Evolutionary conservation across 495 filamentous ascomycete species (phyloP).

Genomic region (Penicillium simplicissimum): DNA sequence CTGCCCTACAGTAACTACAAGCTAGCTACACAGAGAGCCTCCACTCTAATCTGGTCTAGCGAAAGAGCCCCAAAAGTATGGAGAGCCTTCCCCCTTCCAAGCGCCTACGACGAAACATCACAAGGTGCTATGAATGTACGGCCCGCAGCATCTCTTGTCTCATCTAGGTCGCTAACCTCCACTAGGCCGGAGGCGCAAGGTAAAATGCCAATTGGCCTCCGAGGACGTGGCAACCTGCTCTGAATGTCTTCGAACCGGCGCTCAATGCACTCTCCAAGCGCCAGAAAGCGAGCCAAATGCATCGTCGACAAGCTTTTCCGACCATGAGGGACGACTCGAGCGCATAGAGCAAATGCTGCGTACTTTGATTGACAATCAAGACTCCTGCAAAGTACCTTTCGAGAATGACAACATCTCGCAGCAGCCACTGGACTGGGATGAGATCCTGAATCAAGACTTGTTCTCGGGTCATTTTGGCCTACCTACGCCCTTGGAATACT

Average conservation of each 20-base stretch:
- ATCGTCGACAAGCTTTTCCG: neutral
- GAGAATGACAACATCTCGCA: neutral
- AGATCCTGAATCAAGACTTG: neutral
- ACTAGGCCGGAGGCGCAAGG: neutral
- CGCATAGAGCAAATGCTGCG: neutral
- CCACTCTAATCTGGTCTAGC: neutral
- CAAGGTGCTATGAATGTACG: neutral
- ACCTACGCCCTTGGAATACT: neutral
- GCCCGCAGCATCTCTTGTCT: neutral
- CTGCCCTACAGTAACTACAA: too few species aligned
- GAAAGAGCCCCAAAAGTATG: neutral
- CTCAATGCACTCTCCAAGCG: neutral
- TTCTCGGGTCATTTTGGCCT: neutral
- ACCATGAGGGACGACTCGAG: neutral
- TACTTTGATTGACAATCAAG: neutral
- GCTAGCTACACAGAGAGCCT: neutral
- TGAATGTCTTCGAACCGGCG: neutral
- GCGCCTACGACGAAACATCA: neutral
- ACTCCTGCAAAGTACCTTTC: neutral
- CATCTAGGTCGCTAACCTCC: neutral
- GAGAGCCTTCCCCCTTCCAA: neutral
- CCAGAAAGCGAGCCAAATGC: neutral
- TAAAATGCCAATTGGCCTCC: neutral
- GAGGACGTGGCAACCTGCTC: neutral
- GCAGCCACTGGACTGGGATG: neutral